These are phyloP conservation scores for Licmophora abbreviata DNA, from an alignment of 108 stramenopile species.

Conservation along the genomic window DNA sequence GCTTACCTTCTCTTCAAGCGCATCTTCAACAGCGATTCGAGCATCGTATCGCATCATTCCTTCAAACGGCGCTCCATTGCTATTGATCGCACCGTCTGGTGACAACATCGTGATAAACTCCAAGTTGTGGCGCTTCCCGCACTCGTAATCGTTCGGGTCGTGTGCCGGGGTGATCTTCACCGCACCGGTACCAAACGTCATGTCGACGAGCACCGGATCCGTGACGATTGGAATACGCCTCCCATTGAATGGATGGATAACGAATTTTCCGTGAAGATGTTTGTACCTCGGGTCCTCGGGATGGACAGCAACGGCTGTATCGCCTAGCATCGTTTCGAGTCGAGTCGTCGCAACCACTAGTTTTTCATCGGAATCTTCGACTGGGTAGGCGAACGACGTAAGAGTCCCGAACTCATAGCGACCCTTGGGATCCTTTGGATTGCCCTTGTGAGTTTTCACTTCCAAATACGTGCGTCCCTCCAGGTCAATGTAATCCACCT, in stretches of 20 bases:
- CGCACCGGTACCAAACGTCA: conserved; percentile 98
- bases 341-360: conserved; percentile 98
- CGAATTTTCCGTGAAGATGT: conserved; percentile 92
- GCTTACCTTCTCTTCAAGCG: conserved; percentile 77
- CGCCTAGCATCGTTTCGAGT: conserved; percentile 99
- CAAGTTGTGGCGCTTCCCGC: conserved; percentile 93
- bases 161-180: conserved; percentile 99
- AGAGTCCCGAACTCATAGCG: conserved; percentile 97
- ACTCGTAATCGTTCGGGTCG: conserved; percentile 99
- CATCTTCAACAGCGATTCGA: conserved; percentile 92
- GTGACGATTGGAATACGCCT: conserved; percentile 89
- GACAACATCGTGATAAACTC: conserved; percentile 89
- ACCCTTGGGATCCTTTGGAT: conserved; percentile 76
- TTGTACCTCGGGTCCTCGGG: conserved; percentile 96
- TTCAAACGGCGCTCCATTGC: conserved; percentile 81
- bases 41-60: conserved; percentile 99
- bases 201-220: conserved; percentile 94
- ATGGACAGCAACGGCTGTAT: conserved; percentile 97
- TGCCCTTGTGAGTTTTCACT: conserved; percentile 95
- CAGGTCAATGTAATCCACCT: conserved; percentile 95
- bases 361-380: conserved; percentile 87
- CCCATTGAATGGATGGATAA: conserved; percentile 95
- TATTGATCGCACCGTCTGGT: conserved; percentile 89
- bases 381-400: conserved; percentile 95
- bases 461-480: conserved; percentile 86